These are phyloP conservation scores for Chaetomium strumarium DNA, from an alignment of 2,329 filamentous ascomycete genomes.

Conservation along the genomic window DNA sequence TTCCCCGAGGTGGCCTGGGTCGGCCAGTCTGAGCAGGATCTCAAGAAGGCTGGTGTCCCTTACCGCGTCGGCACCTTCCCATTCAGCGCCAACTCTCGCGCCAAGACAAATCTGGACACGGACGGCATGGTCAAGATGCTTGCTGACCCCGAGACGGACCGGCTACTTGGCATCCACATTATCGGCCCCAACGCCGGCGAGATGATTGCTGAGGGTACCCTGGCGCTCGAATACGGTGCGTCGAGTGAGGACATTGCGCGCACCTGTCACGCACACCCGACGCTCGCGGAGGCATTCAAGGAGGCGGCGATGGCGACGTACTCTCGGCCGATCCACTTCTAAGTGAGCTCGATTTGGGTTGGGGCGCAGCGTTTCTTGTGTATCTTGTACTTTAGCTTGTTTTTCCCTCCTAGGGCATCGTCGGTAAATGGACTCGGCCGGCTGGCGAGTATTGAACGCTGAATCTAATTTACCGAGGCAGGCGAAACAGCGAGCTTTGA, in stretches of 20 bases:
- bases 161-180: constrained; percentile 93
- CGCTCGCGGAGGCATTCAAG: constrained; percentile 96
- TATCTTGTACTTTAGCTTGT: constrained; percentile 26
- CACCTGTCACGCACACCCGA: constrained; percentile 95
- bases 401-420: constrained; percentile 19
- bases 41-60: constrained; percentile 83
- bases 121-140: constrained; percentile 98
- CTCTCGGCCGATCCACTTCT: constrained; percentile 93
- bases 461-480: constrained; percentile 5
- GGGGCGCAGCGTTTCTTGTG: constrained; percentile 17
- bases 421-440: constrained; percentile 22
- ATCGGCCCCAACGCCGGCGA: constrained; percentile 93
- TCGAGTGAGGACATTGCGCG: constrained; percentile 90
- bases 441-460: constrained; percentile 14
- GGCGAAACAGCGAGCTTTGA: constrained; percentile 7
- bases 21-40: constrained; percentile 91
- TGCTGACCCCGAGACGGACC: constrained; percentile 91
- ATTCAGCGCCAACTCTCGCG: constrained; percentile 95
- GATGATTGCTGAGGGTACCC: constrained; percentile 97
- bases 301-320: constrained; percentile 98
- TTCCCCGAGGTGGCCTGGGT: constrained; percentile 99
- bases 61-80: constrained; percentile 94
- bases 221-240: constrained; percentile 94
- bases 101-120: constrained; percentile 96
- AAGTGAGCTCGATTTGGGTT: constrained; percentile 30